phyloP scores from a whole-genome alignment of 2,329 filamentous ascomycete genomes.

The Leptographium wingfieldii region DNA sequence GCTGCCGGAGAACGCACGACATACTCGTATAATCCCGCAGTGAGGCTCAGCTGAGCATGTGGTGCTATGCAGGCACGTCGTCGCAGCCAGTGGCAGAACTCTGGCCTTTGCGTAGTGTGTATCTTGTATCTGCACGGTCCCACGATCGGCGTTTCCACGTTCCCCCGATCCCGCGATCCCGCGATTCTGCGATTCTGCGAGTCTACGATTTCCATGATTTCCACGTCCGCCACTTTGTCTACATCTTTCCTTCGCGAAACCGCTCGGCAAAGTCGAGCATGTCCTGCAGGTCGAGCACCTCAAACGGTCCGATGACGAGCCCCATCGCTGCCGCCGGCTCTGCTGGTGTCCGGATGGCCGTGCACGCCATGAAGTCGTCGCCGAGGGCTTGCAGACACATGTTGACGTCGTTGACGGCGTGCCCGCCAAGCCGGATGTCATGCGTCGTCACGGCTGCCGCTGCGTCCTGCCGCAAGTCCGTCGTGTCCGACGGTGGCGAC shows the following conservation, averaged over 20 bases:
- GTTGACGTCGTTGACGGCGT: conserved; percentile 27
- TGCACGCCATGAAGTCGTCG: conserved; percentile 40
- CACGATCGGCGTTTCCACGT: too few relatives aligned
- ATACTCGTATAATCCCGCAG: too few relatives aligned
- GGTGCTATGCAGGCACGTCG: too few relatives aligned
- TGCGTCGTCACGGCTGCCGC: conserved; percentile 22
- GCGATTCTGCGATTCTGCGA: too few relatives aligned
- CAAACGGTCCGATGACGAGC: conserved; percentile 27
- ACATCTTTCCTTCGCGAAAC: background rate
- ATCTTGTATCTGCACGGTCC: too few relatives aligned
- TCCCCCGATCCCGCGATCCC: too few relatives aligned
- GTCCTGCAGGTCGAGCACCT: conserved; percentile 30
- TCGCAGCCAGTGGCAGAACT: too few relatives aligned
- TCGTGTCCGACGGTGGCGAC: conserved; percentile 12
- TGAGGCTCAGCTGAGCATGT: too few relatives aligned
- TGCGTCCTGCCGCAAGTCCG: conserved; percentile 17
- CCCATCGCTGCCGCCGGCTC: conserved; percentile 24
- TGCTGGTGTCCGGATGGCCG: conserved; percentile 31
- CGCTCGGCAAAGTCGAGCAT: conserved; percentile 27
- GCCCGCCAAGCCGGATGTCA: conserved; percentile 27
- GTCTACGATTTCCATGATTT: too few relatives aligned
- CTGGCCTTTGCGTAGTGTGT: too few relatives aligned
- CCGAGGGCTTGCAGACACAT: conserved; percentile 31
- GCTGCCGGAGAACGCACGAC: too few relatives aligned
- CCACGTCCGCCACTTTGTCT: background rate